Percentiles rank a stretch among this genome's conserved stretches.
phyloP scores from a whole-genome alignment of 2,329 filamentous ascomycete species.

The Aspergillus sp. region DNA sequence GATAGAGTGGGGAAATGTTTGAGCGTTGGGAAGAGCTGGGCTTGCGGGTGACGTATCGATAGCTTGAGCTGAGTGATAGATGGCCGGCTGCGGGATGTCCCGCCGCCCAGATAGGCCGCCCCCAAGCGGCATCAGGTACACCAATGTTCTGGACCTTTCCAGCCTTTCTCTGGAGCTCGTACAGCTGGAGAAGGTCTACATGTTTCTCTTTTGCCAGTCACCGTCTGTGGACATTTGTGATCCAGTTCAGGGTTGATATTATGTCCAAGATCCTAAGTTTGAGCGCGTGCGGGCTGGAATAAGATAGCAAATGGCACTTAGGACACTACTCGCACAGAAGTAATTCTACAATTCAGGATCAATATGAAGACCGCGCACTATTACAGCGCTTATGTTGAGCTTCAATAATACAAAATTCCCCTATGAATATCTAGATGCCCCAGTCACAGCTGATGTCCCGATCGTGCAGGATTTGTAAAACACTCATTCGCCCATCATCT shows the following conservation, averaged over 20 bases:
- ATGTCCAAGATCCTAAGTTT: too few species aligned
- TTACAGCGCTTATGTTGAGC: too few species aligned
- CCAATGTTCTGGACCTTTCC: not conserved
- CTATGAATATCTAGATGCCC: not conserved
- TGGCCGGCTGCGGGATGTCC: slow-evolving; percentile 24
- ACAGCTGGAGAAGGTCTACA: not conserved
- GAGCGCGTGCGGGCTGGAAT: too few species aligned
- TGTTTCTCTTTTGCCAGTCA: too few species aligned
- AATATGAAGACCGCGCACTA: too few species aligned
- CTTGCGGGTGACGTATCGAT: slow-evolving; percentile 32
- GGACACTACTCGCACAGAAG: too few species aligned
- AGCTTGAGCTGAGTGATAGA: slow-evolving; percentile 9
- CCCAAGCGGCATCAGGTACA: not conserved
- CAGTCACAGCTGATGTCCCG: not conserved
- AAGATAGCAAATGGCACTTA: too few species aligned
- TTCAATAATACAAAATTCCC: not conserved
- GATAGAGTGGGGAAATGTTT: slow-evolving; percentile 5
- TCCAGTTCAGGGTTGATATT: too few species aligned
- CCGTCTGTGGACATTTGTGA: too few species aligned
- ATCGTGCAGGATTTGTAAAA: not conserved
- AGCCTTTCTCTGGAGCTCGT: not conserved
- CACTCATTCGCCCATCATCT: not conserved
- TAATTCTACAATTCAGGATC: too few species aligned
- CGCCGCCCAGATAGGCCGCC: slow-evolving; percentile 2
- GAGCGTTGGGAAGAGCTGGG: slow-evolving; percentile 18